Evolutionary conservation across 2,329 filamentous ascomycete genomes (phyloP).

Genomic region (Cryphonectria nitschkei): DNA sequence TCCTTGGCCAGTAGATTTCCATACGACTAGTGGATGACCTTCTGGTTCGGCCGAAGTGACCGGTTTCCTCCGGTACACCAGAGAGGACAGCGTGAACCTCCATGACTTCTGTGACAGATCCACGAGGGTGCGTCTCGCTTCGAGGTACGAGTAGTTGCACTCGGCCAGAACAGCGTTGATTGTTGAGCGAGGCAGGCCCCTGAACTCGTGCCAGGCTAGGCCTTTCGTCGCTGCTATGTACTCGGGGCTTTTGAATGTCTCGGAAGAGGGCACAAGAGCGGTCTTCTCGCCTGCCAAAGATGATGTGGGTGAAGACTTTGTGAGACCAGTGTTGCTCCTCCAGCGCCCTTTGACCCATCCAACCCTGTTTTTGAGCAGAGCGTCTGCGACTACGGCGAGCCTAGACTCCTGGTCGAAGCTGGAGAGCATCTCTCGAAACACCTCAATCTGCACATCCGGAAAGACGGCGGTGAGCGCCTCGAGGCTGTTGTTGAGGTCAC

Average conservation of each 20-base stretch:
- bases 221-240: conserved; percentile 72
- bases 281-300: neutral
- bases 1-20: conserved; percentile 60
- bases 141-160: conserved; percentile 77
- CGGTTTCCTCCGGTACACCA: conserved; percentile 66
- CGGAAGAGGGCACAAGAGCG: conserved; percentile 55
- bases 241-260: conserved; percentile 67
- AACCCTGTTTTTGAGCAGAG: conserved; percentile 71
- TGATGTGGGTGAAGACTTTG: conserved; percentile 26
- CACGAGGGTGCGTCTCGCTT: conserved; percentile 70
- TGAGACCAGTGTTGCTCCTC: conserved; percentile 47
- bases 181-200: conserved; percentile 70
- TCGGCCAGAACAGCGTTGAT: conserved; percentile 81
- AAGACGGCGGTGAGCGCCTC: conserved; percentile 73
- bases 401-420: conserved; percentile 77
- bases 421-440: conserved; percentile 79
- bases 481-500: conserved; percentile 71
- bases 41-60: conserved; percentile 58
- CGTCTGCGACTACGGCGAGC: conserved; percentile 76
- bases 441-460: conserved; percentile 79
- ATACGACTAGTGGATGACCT: conserved; percentile 64
- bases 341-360: conserved; percentile 73
- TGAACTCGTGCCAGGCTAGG: conserved; percentile 76
- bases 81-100: conserved; percentile 72
- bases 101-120: conserved; percentile 74